Base-by-base conservation (phyloP, 2,329 filamentous ascomycete genomes). In the Aspergillus oerlinghausenensis region DNA sequence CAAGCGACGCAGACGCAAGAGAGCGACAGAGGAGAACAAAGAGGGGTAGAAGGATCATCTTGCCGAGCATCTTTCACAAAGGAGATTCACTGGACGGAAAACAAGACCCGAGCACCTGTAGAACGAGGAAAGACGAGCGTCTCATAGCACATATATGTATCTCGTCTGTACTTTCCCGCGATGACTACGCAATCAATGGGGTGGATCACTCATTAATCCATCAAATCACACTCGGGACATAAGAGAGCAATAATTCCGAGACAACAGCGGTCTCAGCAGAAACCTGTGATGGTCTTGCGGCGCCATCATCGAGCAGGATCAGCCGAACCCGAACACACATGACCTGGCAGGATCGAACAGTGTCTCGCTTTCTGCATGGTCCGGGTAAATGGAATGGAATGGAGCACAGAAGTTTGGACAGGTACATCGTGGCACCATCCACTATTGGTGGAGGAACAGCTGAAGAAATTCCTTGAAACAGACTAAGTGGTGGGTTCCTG, bases 1-100 rank as follows among this genome's bases (percentile, higher is more conserved):
- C 81, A 3, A 90, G 77, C 14, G 32, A 38, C 14, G 32, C 32
- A 26, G 82, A 77, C 2, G 78, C 79, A 3, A 70, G 62, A 38
- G 59, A 29, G 19, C 58, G 21, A 2, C 56, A 32, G n/a, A 58
- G 60, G 23, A 65, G 55, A 19, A 57, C 45, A 17, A 68, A 51
- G 26, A 66, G 51, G 52, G 58, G 54, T 9, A 52, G 40, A 28
- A 48, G 50, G 35, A n/a, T 47, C 50, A 28, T 54, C 9, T 54
- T 54, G 62, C 56, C 14, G 14, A 38, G 14, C 14, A 5, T 17
- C 14, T 38, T 17, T 38, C 14, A 17, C 14, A 17, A 17, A 17
- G 2, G 5, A 38, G 32, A 14, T 5, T 38, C 32, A 38, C 32
- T n/a, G 32, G 11, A 35, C 5, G 5, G 14, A 35, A 17, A 6